phyloP scores from a whole-genome alignment of 768 basidiomycete species.

The Lentinula raphanica region DNA sequence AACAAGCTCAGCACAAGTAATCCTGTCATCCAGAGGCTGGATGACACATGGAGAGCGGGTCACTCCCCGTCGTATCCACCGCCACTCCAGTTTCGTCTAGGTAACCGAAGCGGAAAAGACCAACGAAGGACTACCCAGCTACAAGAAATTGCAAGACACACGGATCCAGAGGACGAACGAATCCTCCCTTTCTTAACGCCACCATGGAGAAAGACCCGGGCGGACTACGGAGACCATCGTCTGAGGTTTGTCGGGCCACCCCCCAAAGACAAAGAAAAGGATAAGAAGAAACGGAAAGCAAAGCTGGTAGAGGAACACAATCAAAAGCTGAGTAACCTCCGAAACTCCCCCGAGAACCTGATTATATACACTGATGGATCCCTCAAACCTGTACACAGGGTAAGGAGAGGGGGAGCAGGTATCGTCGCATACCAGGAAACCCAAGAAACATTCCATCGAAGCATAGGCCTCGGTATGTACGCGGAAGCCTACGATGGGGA shows the following conservation, averaged over 20 bases:
- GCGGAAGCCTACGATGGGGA: too few species aligned
- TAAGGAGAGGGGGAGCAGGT: not conserved
- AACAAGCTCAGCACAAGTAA: slow-evolving; percentile 6
- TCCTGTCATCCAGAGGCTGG: slow-evolving; percentile 11
- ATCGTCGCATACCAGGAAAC: not conserved
- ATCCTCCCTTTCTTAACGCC: not conserved
- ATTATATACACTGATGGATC: not conserved
- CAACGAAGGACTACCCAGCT: not conserved
- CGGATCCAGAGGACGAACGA: not conserved
- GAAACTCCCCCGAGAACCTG: not conserved
- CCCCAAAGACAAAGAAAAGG: not conserved
- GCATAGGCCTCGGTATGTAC: not conserved
- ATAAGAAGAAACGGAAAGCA: not conserved
- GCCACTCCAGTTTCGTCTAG: not conserved
- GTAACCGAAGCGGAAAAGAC: not conserved
- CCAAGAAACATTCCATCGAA: not conserved
- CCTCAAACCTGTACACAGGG: not conserved
- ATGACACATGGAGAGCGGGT: slow-evolving; percentile 1
- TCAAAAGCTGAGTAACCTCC: not conserved
- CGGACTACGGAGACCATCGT: not conserved
- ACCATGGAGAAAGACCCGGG: not conserved
- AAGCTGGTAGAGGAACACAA: not conserved
- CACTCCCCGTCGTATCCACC: slow-evolving; percentile 7
- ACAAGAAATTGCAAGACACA: not conserved
- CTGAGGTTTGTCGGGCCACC: not conserved